A percentile compares a stretch with the other conserved stretches of the same genome.
These are phyloP conservation scores for Graphium sp. DNA, from an alignment of 2,329 filamentous ascomycete species.

Conservation along the genomic window DNA sequence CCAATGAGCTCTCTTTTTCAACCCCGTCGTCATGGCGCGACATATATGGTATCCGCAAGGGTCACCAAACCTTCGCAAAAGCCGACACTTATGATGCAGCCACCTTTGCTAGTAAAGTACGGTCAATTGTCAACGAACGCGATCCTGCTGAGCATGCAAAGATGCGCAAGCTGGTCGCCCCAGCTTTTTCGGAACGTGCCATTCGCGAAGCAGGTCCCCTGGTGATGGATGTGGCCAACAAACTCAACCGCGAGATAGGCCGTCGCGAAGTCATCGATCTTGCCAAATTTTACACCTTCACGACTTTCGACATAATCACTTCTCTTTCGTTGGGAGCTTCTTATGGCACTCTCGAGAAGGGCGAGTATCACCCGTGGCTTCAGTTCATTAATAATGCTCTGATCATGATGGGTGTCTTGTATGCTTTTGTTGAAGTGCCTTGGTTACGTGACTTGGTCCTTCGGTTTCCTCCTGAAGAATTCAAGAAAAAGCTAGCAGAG, in stretches of 20 bases:
- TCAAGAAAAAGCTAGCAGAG: too few relatives aligned
- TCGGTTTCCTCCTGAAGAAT: too few relatives aligned
- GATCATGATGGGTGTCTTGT: too few relatives aligned
- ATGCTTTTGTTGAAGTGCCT: too few relatives aligned
- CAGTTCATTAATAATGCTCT: too few relatives aligned
- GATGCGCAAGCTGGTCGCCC: conserved; percentile 10
- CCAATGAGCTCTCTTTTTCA: conserved; percentile 20
- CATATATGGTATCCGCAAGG: too few relatives aligned
- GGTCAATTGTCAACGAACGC: too few relatives aligned
- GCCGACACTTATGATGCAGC: too few relatives aligned
- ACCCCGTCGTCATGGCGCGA: conserved; percentile 17
- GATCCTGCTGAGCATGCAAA: conserved; percentile 8
- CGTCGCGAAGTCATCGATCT: conserved; percentile 8
- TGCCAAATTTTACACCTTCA: conserved; percentile 11
- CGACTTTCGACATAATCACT: conserved; percentile 15
- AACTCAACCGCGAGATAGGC: conserved; percentile 7
- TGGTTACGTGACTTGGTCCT: too few relatives aligned
- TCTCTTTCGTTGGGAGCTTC: conserved; percentile 13
- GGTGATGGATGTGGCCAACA: conserved; percentile 11
- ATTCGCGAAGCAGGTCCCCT: conserved; percentile 14
- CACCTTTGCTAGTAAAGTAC: too few relatives aligned
- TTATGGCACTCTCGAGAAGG: conserved; percentile 11
- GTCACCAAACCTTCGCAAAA: too few relatives aligned
- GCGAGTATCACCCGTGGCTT: conserved; percentile 12
- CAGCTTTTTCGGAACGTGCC: conserved; percentile 13